phyloP scores from a whole-genome alignment of 768 basidiomycete genomes.

The Macrolepiota albuminosa region DNA sequence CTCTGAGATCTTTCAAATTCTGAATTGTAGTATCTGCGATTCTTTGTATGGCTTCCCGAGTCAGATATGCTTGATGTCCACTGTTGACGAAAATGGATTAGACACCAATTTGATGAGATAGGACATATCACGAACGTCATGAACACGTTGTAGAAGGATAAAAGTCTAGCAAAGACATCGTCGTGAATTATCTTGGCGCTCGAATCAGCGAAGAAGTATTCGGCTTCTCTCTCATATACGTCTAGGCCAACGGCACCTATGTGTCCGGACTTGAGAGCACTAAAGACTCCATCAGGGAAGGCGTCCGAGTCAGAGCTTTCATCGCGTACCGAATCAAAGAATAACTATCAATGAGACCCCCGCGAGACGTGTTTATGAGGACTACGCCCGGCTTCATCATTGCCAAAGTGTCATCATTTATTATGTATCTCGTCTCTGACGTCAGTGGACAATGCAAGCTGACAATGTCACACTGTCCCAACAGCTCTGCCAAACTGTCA shows the following conservation, averaged over 20 bases:
- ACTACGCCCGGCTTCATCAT: constrained; percentile 36
- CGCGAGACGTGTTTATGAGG: constrained; percentile 39
- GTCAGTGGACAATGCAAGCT: constrained; percentile 38
- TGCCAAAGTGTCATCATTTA: constrained; percentile 32
- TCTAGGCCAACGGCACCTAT: constrained; percentile 39
- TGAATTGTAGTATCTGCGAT: constrained; percentile 36
- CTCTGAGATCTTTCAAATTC: constrained; percentile 29
- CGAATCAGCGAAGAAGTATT: constrained; percentile 39
- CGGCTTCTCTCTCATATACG: constrained; percentile 36
- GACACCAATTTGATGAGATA: neutral
- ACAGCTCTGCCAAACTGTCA: constrained; percentile 29
- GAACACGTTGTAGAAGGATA: constrained; percentile 42
- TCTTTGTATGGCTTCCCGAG: constrained; percentile 32
- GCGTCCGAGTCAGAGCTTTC: neutral
- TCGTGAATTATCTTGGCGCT: constrained; percentile 40
- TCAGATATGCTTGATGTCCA: constrained; percentile 41
- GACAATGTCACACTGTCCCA: constrained; percentile 33
- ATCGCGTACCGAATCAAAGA: constrained; percentile 33
- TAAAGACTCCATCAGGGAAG: constrained; percentile 6
- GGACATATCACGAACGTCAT: constrained; percentile 28
- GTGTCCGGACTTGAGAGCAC: constrained; percentile 34
- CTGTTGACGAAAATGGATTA: constrained; percentile 14
- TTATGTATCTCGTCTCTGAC: constrained; percentile 33
- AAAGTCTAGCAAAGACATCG: constrained; percentile 38
- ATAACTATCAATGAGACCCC: constrained; percentile 36